Percentiles rank a stretch among this genome's conserved stretches.
phyloP scores from a whole-genome alignment of 805 yeast species.

The Myxozyma lipomycoides region DNA sequence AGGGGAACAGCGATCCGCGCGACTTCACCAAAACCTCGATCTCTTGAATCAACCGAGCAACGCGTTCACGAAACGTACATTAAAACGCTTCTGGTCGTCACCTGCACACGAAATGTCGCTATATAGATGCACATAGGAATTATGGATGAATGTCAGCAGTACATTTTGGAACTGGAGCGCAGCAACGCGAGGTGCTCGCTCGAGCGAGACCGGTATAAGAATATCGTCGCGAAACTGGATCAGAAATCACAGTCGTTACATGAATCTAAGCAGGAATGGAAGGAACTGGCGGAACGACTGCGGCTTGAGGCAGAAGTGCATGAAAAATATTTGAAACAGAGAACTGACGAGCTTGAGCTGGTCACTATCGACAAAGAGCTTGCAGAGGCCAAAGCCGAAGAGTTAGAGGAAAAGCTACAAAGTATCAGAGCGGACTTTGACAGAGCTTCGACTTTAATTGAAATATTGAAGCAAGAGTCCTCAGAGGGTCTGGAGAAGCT shows the following conservation, averaged over 20 bases:
- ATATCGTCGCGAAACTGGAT: constrained; percentile 34
- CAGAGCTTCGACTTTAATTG: constrained; percentile 30
- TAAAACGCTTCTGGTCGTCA: no score
- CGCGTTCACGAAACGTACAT: no score
- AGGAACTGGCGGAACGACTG: constrained; percentile 24
- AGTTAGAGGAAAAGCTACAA: constrained; percentile 30
- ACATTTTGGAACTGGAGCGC: no score
- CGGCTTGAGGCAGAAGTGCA: constrained; percentile 19
- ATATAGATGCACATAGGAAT: no score
- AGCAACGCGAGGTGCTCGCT: no score
- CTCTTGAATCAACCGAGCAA: no score
- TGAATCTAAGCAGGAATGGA: constrained; percentile 31
- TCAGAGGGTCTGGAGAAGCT: no score
- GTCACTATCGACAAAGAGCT: constrained; percentile 38
- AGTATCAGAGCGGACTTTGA: constrained; percentile 22
- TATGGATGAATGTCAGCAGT: no score
- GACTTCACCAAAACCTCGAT: no score
- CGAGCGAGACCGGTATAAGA: constrained; percentile 29
- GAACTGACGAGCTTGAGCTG: constrained; percentile 35
- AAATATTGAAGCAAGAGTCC: constrained; percentile 6
- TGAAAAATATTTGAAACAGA: constrained; percentile 26
- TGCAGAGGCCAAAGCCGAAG: constrained; percentile 37
- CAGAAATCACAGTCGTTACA: constrained; percentile 34
- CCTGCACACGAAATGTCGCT: no score
- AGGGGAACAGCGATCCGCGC: no score